Evolutionary conservation across 2,329 filamentous ascomycete species (phyloP), one percentile per base, ranked within the genome.

Genomic region (Leptographium radiaticola): DNA sequence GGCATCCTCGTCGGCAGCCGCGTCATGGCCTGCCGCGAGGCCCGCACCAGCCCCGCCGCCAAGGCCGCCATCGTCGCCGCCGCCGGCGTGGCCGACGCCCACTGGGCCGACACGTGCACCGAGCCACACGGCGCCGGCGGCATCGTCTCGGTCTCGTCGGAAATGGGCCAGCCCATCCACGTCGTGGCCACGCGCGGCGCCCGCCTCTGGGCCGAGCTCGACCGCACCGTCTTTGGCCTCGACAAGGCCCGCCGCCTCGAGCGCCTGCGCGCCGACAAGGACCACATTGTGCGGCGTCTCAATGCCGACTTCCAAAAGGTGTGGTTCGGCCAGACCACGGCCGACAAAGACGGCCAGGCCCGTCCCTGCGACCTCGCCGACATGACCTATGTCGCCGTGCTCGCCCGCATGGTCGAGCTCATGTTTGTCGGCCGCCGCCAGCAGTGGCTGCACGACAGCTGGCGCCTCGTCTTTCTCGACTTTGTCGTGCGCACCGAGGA

Each of bases 141-240:
- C 67, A 83, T 98, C 59, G 91, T 98, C 63, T 98, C 93, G 33
- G 93, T 98, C 49, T 82, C 89, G 59, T 98, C 93, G 1, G 93
- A 98, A 71, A 98, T 98, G 94, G 94, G 93, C 47, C 93, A 98
- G 75, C 93, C 93, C 7, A 98, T 98, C 58, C 93, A 98, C 76
- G 98, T 98, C 75, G 81, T 98, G 56, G 94, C 93, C 16, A 98
- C 93, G 49, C 86, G 94, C 56, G 93, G 93, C 79, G 90, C 98
- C 49, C 76, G 81, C 53, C 95, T 98, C 76, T 98, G 93, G 93
- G 85, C 89, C 50, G 94, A 98, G 72, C 95, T 98, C 89, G 93
- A 98, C 65, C 81, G 94, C 69, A 96, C 95, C 72, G 97, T 98
- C 64, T 98, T 98, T 75, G 86, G 83, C 65, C 75, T 98, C 49